Percentiles rank a stretch among this genome's conserved stretches.
phyloP scores from a whole-genome alignment of 192 early-diverging fungal species.

The Mortierella claussenii region DNA sequence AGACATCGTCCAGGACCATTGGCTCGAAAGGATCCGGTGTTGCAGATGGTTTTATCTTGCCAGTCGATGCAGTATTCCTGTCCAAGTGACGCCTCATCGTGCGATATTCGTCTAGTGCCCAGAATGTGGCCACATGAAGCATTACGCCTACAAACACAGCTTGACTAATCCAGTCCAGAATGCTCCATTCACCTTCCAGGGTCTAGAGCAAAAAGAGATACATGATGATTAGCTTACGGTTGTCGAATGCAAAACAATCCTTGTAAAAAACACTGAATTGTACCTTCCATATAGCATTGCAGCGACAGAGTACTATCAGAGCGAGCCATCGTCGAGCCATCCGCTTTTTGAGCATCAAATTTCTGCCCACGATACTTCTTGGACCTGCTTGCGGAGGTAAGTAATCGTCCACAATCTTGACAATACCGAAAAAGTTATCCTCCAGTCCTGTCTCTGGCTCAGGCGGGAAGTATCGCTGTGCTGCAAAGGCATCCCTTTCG shows the following conservation, averaged over 20 bases:
- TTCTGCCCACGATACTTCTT: conserved; percentile 32
- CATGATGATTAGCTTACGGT: neutral
- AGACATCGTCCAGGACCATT: conserved; percentile 10
- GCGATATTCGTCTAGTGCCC: conserved; percentile 38
- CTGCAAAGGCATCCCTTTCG: conserved; percentile 27
- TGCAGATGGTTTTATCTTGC: conserved; percentile 3
- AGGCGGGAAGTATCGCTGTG: conserved; percentile 38
- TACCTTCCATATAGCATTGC: conserved; percentile 6
- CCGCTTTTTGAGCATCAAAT: conserved; percentile 47
- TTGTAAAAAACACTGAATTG: neutral
- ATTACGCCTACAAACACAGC: conserved; percentile 13
- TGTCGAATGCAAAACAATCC: neutral
- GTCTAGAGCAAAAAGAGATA: no score
- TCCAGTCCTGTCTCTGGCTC: conserved; percentile 50
- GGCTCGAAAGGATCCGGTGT: conserved; percentile 31
- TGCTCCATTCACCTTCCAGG: neutral
- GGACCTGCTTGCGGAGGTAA: conserved; percentile 23
- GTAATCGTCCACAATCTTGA: conserved; percentile 53
- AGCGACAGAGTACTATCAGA: conserved; percentile 12
- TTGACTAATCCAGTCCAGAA: neutral
- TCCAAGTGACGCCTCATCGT: neutral
- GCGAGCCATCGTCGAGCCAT: conserved; percentile 30
- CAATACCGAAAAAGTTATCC: conserved; percentile 52
- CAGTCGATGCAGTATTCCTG: neutral
- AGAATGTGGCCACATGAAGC: conserved; percentile 34